Evolutionary conservation across 768 basidiomycete genomes (phyloP), one percentile per base, ranked within the genome.

Genomic region (Calocera cornea): DNA sequence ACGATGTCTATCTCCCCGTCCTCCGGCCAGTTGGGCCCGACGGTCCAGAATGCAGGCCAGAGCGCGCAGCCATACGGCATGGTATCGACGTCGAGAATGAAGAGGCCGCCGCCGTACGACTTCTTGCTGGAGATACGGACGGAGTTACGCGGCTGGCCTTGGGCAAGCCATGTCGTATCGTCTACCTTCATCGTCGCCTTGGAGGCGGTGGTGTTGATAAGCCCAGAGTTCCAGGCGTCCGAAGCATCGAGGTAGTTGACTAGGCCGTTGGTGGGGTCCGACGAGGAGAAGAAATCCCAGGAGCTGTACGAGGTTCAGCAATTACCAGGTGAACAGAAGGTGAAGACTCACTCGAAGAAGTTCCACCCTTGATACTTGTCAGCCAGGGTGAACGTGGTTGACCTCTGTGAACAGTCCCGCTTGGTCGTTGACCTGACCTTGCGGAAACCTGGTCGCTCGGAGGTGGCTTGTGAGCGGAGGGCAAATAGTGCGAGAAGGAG

Each of bases 1-100:
- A 79, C 65, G 67, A 80, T 76, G 71, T 80, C 79, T 34, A 79
- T 78, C 69, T 79, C 77, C 34, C 76, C 76, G 3, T 64, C 72
- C 31, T 68, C 65, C 14, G 67, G 72, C 73, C 54, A 67, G 38
- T 67, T 67, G 29, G 50, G 60, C 14, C 67, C 67, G 65, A 69
- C 70, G 38, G 70, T 69, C 82, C 82, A 83, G 66, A 78, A 87
- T 76, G 87, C 88, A 77, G 76, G 86, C 81, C 83, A 84, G 40
- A 79, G 77, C 65, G 82, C 80, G 72, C 87, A 89, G 0, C 89
- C 89, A 65, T 83, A 80, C 10, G 89, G 89, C 86, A 89, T 88
- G 66, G 82, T 77, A 64, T 73, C 80, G 66, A 89, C 83, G 71
- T 90, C 89, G 19, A 89, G 81, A 70, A 91, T 85, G 78, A 91